Conservation (phyloP, 352 stramenopile genomes). For the Phytophthora kernoviae region DNA sequence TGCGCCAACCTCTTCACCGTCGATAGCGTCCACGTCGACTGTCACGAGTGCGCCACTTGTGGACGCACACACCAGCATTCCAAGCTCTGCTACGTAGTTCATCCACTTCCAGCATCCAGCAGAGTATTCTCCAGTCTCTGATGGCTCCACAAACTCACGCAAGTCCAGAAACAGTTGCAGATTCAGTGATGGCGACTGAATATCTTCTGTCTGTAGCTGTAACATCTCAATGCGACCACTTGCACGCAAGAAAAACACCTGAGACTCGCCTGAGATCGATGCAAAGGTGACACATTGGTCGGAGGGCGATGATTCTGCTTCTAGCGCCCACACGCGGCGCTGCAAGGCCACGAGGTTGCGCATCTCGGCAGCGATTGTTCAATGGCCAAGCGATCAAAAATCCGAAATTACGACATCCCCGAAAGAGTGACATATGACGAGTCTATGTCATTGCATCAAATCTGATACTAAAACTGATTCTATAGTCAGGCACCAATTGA, state of each 20-base stretch:
- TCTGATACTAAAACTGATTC: no score
- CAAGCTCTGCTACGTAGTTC: conserved; percentile 62
- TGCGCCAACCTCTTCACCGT: conserved; percentile 66
- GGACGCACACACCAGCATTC: conserved; percentile 61
- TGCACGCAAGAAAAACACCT: conserved; percentile 39
- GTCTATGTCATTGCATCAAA: no score
- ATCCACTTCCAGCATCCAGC: conserved; percentile 59
- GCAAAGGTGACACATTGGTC: conserved; percentile 32
- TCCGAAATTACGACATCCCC: no score
- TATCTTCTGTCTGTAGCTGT: conserved; percentile 31
- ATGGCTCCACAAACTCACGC: conserved; percentile 34
- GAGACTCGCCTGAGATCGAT: conserved; percentile 38
- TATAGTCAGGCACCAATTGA: no score
- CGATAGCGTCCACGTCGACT: conserved; percentile 52
- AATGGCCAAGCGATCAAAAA: conserved; percentile 18
- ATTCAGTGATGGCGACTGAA: conserved; percentile 16
- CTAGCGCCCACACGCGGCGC: conserved; percentile 49
- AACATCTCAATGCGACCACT: conserved; percentile 40
- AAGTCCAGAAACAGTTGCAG: conserved; percentile 26
- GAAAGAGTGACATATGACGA: background rate
- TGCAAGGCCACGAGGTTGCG: conserved; percentile 65
- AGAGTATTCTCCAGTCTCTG: conserved; percentile 1
- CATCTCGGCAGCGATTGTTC: conserved; percentile 29
- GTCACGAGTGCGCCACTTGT: conserved; percentile 49
- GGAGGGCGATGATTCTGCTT: conserved; percentile 1